Conservation (phyloP, 2,329 filamentous ascomycete species). For the Domatiomyces globalis region DNA sequence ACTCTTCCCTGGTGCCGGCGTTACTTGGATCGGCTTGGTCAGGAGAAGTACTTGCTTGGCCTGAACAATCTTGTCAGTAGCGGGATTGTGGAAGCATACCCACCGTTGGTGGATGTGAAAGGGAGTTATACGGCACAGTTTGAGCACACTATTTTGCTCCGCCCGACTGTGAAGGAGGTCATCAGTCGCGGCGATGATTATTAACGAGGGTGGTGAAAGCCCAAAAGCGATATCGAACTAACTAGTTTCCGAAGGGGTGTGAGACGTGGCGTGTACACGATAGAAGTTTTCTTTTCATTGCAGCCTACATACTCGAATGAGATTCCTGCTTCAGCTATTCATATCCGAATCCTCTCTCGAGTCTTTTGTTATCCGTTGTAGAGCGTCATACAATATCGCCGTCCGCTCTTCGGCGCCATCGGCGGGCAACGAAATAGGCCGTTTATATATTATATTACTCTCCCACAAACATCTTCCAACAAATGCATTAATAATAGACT, state of each 20-base stretch:
- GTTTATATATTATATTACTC: no score
- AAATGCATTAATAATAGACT: no score
- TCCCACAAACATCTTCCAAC: no score
- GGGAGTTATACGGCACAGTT: slow-evolving; percentile 89
- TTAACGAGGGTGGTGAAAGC: slow-evolving; percentile 33
- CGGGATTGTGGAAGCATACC: slow-evolving; percentile 81
- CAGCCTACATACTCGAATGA: background rate
- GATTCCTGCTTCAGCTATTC: background rate
- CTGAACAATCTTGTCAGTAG: slow-evolving; percentile 72
- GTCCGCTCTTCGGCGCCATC: no score
- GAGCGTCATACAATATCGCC: no score
- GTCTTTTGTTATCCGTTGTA: no score
- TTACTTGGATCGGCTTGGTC: slow-evolving; percentile 82
- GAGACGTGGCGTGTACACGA: no score
- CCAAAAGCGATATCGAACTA: background rate
- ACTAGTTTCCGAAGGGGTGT: background rate
- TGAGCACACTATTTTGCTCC: slow-evolving; percentile 72
- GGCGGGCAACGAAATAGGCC: no score
- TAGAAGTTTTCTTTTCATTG: no score
- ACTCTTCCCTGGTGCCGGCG: slow-evolving; percentile 81
- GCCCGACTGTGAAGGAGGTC: slow-evolving; percentile 72
- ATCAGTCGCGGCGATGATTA: slow-evolving; percentile 78
- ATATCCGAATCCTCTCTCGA: no score
- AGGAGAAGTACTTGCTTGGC: slow-evolving; percentile 85
- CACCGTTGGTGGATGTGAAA: slow-evolving; percentile 79